A percentile compares a stretch with the other conserved stretches of the same genome.
phyloP scores from a whole-genome alignment of 352 stramenopile species.

The Peronospora belbahrii region DNA sequence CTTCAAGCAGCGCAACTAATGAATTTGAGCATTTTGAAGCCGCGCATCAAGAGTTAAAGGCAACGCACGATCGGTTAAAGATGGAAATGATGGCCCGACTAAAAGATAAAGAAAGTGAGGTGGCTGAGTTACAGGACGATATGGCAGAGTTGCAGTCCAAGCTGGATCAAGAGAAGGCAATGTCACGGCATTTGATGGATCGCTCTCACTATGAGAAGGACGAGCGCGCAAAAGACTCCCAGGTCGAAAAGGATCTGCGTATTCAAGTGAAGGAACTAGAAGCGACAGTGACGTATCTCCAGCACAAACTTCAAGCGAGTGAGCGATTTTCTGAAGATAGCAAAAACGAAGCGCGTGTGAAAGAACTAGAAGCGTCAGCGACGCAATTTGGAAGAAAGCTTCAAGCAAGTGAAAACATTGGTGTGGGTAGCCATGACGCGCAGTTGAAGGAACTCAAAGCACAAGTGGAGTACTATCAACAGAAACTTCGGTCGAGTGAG shows the following conservation, averaged over 20 bases:
- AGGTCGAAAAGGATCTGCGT: slow-evolving; percentile 13
- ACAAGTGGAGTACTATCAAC: not conserved
- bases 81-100: slow-evolving; percentile 21
- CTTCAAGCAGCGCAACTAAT: slow-evolving; percentile 6
- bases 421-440: slow-evolving; percentile 19
- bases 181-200: slow-evolving; percentile 41
- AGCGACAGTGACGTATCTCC: slow-evolving; percentile 21
- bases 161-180: slow-evolving; percentile 46
- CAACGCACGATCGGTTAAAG: slow-evolving; percentile 33
- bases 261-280: slow-evolving; percentile 25
- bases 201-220: slow-evolving; percentile 23
- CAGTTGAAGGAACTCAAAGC: not conserved
- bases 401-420: slow-evolving; percentile 27
- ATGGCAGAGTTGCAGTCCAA: slow-evolving; percentile 51
- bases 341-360: slow-evolving; percentile 20
- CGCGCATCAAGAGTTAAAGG: slow-evolving; percentile 26
- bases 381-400: slow-evolving; percentile 28
- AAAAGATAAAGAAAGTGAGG: slow-evolving; percentile 26
- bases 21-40: slow-evolving; percentile 18
- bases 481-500: slow-evolving; percentile 5
- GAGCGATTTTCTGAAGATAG: slow-evolving; percentile 28
- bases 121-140: slow-evolving; percentile 41
- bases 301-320: slow-evolving; percentile 27
- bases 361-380: slow-evolving; percentile 29
- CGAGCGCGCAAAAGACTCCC: slow-evolving; percentile 16